phyloP scores from a whole-genome alignment of 768 basidiomycete species.

The Epithele typhae region DNA sequence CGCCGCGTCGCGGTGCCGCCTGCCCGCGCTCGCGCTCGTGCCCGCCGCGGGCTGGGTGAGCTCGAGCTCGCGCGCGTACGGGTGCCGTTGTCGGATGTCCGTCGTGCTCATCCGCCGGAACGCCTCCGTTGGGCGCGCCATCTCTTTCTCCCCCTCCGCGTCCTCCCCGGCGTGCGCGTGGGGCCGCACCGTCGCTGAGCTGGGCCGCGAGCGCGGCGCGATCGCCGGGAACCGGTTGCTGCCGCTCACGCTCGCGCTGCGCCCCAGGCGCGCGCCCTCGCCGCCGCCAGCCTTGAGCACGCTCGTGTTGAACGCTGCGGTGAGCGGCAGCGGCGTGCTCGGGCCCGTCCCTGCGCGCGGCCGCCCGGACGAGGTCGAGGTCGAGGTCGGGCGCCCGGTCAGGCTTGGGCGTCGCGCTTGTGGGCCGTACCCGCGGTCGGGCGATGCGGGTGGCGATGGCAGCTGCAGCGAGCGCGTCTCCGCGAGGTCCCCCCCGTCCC shows the following conservation, averaged over 20 bases:
- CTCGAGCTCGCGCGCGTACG: conserved; percentile 1
- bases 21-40: background rate
- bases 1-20: conserved; percentile 1
- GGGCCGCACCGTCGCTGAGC: background rate
- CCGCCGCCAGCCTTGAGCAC: conserved; percentile 14
- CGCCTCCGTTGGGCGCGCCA: conserved; percentile 10
- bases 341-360: conserved; percentile 18
- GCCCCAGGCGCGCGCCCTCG: background rate
- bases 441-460: conserved; percentile 26
- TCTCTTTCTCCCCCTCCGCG: background rate
- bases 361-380: conserved; percentile 19
- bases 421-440: conserved; percentile 13
- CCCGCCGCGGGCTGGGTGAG: background rate
- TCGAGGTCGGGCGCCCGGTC: conserved; percentile 11
- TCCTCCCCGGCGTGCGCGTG: background rate
- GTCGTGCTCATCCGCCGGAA: conserved; percentile 17
- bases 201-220: conserved; percentile 5
- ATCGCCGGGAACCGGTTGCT: too few species aligned
- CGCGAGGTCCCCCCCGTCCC: conserved; percentile 11
- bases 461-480: conserved; percentile 20
- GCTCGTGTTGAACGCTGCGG: conserved; percentile 21
- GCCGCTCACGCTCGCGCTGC: background rate
- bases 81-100: conserved; percentile 14
- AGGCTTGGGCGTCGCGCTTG: conserved; percentile 19
- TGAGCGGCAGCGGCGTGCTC: conserved; percentile 13